phyloP scores from a whole-genome alignment of 164 flowering plant genomes.

The Magnolia kwangsiensis region DNA sequence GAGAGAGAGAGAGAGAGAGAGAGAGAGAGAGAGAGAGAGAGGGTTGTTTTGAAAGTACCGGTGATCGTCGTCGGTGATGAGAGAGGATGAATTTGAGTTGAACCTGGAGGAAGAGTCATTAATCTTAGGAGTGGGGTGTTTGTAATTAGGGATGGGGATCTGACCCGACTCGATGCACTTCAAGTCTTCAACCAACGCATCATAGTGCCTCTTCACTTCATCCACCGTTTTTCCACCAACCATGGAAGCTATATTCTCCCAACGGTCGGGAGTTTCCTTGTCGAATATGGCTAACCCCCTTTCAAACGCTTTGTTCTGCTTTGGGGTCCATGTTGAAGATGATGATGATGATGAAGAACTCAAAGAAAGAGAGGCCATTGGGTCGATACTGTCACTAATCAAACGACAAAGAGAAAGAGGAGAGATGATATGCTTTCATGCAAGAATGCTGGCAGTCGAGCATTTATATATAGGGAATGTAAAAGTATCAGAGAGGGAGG shows the following conservation, averaged over 20 bases:
- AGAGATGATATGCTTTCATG: neutral
- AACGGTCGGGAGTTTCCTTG: conserved; percentile 22
- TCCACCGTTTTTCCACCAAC: conserved; percentile 18
- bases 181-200: conserved; percentile 14
- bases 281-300: conserved; percentile 19
- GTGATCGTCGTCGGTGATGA: conserved; percentile 8
- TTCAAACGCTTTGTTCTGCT: conserved; percentile 18
- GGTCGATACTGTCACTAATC: neutral
- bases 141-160: conserved; percentile 21
- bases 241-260: conserved; percentile 16
- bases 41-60: neutral
- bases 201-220: conserved; percentile 21
- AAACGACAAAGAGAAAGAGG: neutral
- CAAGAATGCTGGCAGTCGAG: neutral
- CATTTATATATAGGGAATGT: neutral
- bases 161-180: conserved; percentile 20
- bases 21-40: neutral
- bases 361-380: conserved; percentile 14
- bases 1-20: neutral
- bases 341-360: conserved; percentile 12
- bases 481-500: neutral
- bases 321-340: conserved; percentile 14
- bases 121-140: neutral
- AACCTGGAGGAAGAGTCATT: neutral
- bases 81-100: neutral